Evolutionary conservation across 2,329 filamentous ascomycete genomes (phyloP), one percentile per base, ranked within the genome.

Genomic region (Dactylellina leptospora): DNA sequence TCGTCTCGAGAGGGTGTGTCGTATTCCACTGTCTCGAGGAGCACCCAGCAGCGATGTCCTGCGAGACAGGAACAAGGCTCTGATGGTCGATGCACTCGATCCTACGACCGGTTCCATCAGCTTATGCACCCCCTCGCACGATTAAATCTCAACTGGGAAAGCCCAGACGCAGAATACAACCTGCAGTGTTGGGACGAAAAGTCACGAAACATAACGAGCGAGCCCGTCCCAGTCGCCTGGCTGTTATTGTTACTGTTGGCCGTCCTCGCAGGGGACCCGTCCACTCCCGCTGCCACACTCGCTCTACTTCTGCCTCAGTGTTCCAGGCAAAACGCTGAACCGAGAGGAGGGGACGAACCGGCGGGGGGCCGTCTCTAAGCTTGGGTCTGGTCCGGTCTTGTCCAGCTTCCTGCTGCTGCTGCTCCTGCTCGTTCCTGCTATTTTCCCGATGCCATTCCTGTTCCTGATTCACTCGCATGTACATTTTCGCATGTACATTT

Each of bases 291-390:
- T 56, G 53, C 53, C 53, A 56, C 53, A 56, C 53, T 44, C 22
- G 25, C 38, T 18, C 36, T 9, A 25, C 13, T 11, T 16, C 36
- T 40, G 3, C 18, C n/a, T n/a, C n/a, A n/a, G n/a, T n/a, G n/a
- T n/a, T n/a, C n/a, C n/a, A n/a, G n/a, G n/a, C n/a, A n/a, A n/a
- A n/a, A n/a, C n/a, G n/a, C 63, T 33, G 48, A 71, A 62, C 55
- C 64, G 58, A 62, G 66, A 25, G 50, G 48, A 54, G 51, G 50
- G 58, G 58, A 71, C 66, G 51, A 63, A 71, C 66, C 66, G 66
- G 44, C 28, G 30, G 56, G 45, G 44, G 33, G 66, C 44, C 56
- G 50, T 48, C 42, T 38, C 38, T 44, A 51, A 42, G 33, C 53
- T 47, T 64, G 42, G 36, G 36, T 40, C n/a, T n/a, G 18, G 13